Conservation (phyloP, 805 yeast genomes). For the Scheffersomyces coipomensis region DNA sequence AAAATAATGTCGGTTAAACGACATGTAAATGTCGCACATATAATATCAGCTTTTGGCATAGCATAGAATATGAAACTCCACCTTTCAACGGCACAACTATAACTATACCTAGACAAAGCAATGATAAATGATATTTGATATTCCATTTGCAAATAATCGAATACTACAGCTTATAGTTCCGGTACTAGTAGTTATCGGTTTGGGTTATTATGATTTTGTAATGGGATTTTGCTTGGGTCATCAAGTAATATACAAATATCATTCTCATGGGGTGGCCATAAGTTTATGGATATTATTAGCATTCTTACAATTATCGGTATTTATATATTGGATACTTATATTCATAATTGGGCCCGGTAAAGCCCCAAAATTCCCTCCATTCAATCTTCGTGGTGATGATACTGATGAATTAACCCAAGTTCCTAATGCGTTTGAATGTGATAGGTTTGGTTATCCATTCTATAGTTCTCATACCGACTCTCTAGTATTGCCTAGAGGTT, state of each 20-base stretch:
- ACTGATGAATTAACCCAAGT: constrained; percentile 27
- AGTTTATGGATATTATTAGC: constrained; percentile 32
- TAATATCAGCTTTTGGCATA: too few species aligned
- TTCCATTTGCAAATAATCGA: not conserved
- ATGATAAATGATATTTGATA: constrained; percentile 2
- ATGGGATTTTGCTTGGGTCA: constrained; percentile 46
- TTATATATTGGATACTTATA: constrained; percentile 45
- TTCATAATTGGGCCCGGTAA: constrained; percentile 59
- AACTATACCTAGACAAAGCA: too few species aligned
- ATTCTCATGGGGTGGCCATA: constrained; percentile 31
- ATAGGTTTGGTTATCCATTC: constrained; percentile 67
- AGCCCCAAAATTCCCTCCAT: constrained; percentile 34
- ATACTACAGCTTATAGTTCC: constrained; percentile 23
- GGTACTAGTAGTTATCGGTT: constrained; percentile 18
- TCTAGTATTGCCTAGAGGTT: constrained; percentile 65
- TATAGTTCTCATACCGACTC: constrained; percentile 73
- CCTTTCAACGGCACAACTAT: too few species aligned
- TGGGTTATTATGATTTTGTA: constrained; percentile 45
- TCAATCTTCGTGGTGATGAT: constrained; percentile 20
- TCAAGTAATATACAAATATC: constrained; percentile 27
- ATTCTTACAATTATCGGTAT: constrained; percentile 16
- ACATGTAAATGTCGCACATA: too few species aligned
- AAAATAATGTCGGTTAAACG: too few species aligned
- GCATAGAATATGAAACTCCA: too few species aligned
- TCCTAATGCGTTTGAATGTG: constrained; percentile 67